Base-by-base conservation (phyloP, 768 basidiomycete genomes). In the Leccinellum rugosiceps region DNA sequence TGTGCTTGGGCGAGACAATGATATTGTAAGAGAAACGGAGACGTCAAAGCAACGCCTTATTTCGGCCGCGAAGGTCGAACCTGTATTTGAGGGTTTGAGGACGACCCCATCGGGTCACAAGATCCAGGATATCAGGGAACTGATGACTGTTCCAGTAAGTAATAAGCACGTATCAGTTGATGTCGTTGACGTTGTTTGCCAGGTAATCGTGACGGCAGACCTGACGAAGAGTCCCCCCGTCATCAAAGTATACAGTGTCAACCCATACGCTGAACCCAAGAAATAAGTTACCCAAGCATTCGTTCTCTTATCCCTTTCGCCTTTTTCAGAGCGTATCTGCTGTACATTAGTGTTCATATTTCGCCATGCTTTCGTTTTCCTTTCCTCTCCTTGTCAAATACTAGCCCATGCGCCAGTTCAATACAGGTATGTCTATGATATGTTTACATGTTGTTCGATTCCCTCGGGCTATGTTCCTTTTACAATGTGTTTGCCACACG, bases 191-290 rank as follows among this genome's bases (percentile, higher is more conserved):
- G 32, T 26, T 3, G 43, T 58, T 41, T 14, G 57, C 3, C 63
- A 94, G 92, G 93, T 95, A 64, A 95, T 97, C 67, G 87, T 97
- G 64, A 95, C 94, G 43, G 93, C 93, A 31, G 94, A 98, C 72
- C 75, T 96, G 64, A 93, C 92, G 60, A 97, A 96, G 83, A 93
- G 90, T 64, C 94, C 94, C 41, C 94, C 94, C 4, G 92, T 98
- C 67, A 90, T 98, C 80, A 95, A 97, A 74, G 94, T 98, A 56
- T 94, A 94, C 79, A 94, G 92, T 66, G 90, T 94, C 67, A 94
- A 94, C 69, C 94, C 94, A 8, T 95, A 91, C 72, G 87, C 91
- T 43, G 80, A 81, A 59, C 74, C 76, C 61, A 82, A 81, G 58
- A 78, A 78, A 71, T 77, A 64, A 74, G 63, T 54, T 56, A 56